Conservation (phyloP, 768 basidiomycete genomes). For the Tylopilus plumbeoviolaceoides region DNA sequence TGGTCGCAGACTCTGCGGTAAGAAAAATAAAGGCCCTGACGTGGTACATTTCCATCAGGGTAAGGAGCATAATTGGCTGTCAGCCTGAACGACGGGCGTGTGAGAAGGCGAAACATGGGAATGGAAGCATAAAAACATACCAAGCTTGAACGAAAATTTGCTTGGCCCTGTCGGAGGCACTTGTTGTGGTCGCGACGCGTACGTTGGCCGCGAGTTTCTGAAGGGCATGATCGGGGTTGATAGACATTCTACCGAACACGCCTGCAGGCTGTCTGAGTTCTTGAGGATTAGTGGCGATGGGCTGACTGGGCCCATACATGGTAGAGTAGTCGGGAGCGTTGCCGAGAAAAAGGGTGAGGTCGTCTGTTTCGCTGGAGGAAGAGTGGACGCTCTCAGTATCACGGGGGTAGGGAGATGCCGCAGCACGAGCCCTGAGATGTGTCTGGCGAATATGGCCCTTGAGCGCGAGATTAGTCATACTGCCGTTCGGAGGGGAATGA, state of each 20-base stretch:
- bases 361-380: slow-evolving; percentile 86
- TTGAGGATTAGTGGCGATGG: slow-evolving; percentile 38
- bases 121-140: slow-evolving; percentile 42
- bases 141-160: slow-evolving; percentile 93
- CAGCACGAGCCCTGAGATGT: slow-evolving; percentile 76
- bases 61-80: slow-evolving; percentile 88
- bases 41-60: slow-evolving; percentile 89
- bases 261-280: slow-evolving; percentile 60
- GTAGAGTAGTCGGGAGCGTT: slow-evolving; percentile 59
- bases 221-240: slow-evolving; percentile 72
- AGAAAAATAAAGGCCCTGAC: slow-evolving; percentile 91
- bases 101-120: slow-evolving; percentile 18
- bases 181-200: slow-evolving; percentile 84
- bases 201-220: slow-evolving; percentile 87
- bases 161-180: slow-evolving; percentile 86
- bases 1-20: slow-evolving; percentile 89
- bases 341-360: slow-evolving; percentile 72
- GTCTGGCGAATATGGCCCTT: slow-evolving; percentile 73
- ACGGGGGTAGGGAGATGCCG: slow-evolving; percentile 81
- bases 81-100: slow-evolving; percentile 50
- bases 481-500: slow-evolving; percentile 73
- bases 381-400: slow-evolving; percentile 85
- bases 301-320: slow-evolving; percentile 51
- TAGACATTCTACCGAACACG: slow-evolving; percentile 72
- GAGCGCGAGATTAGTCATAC: slow-evolving; percentile 68